These are phyloP conservation scores for Penicillium sp. DNA, from an alignment of 2,329 filamentous ascomycete species.

Conservation along the genomic window DNA sequence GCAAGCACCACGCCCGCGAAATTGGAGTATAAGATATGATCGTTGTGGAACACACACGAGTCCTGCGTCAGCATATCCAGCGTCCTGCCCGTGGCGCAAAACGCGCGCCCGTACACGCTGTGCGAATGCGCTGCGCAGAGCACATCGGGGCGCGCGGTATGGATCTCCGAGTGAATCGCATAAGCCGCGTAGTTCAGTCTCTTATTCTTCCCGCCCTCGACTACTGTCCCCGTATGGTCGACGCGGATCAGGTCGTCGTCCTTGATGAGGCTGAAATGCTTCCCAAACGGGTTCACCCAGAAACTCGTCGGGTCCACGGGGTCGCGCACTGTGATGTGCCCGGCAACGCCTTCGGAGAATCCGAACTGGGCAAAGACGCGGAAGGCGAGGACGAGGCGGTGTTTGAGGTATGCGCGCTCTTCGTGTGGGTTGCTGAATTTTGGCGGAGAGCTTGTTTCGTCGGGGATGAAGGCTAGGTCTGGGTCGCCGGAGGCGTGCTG, in stretches of 20 bases:
- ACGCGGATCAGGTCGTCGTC: slow-evolving; percentile 66
- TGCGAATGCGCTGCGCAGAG: slow-evolving; percentile 55
- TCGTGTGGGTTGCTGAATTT: slow-evolving; percentile 41
- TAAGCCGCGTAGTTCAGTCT: slow-evolving; percentile 33
- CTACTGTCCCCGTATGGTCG: slow-evolving; percentile 56
- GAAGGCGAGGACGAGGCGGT: slow-evolving; percentile 53
- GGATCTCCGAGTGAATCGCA: slow-evolving; percentile 53
- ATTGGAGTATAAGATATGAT: slow-evolving; percentile 50
- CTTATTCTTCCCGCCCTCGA: slow-evolving; percentile 53
- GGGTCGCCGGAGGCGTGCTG: not conserved
- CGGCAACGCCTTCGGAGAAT: slow-evolving; percentile 59
- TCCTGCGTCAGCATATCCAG: slow-evolving; percentile 47
- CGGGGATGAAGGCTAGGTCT: not conserved
- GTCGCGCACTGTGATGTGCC: slow-evolving; percentile 61
- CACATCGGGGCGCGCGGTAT: slow-evolving; percentile 53
- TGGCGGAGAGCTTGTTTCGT: slow-evolving; percentile 20
- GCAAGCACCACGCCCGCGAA: slow-evolving; percentile 54
- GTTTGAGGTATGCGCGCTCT: slow-evolving; percentile 53
- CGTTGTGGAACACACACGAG: slow-evolving; percentile 44
- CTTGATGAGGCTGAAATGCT: slow-evolving; percentile 60
- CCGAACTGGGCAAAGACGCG: slow-evolving; percentile 57
- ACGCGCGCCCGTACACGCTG: slow-evolving; percentile 48
- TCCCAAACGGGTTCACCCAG: slow-evolving; percentile 66
- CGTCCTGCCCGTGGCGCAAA: slow-evolving; percentile 38
- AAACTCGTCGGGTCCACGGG: slow-evolving; percentile 58